Percentiles rank a stretch among this genome's conserved stretches.
These are phyloP conservation scores for Gracilaria vermiculophylla DNA, from an alignment of 23 red algal species.

Conservation along the genomic window DNA sequence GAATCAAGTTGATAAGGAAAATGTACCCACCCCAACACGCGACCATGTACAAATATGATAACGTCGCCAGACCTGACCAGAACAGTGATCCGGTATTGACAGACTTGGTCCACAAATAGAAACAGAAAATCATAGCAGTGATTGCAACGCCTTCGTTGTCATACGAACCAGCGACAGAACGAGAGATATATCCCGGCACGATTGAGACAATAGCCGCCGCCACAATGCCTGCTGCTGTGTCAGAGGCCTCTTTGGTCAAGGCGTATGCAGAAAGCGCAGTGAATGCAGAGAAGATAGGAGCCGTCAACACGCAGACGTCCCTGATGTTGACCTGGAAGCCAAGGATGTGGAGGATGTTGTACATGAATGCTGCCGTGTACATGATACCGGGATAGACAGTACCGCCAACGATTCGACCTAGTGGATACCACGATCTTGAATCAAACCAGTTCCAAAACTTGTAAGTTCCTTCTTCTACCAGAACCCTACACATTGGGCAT, in stretches of 20 bases:
- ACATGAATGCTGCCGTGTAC: conserved; percentile 92
- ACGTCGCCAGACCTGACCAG: conserved; percentile 61
- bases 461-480: conserved; percentile 87
- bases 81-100: conserved; percentile 95
- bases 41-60: conserved; percentile 99
- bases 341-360: conserved; percentile 74
- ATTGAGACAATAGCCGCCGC: conserved; percentile 89
- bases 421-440: conserved; percentile 96
- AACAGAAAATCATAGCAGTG: conserved; percentile 90
- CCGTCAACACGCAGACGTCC: conserved; percentile 96
- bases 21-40: conserved; percentile 99
- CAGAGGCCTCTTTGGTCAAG: conserved; percentile 72
- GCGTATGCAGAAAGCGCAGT: conserved; percentile 93
- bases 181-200: conserved; percentile 95
- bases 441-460: conserved; percentile 99
- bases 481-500: conserved; percentile 31
- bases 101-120: conserved; percentile 84
- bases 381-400: conserved; percentile 99
- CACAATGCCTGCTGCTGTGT: conserved; percentile 77
- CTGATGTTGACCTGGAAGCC: conserved; percentile 89
- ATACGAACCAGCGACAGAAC: conserved; percentile 91
- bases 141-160: conserved; percentile 99
- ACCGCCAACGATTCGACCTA: conserved; percentile 94
- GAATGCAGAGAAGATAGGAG: conserved; percentile 85
- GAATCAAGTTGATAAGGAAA: conserved; percentile 98